These are phyloP conservation scores for Trichosporon asahii DNA, from an alignment of 1,284 basidiomycete genomes.

Conservation along the genomic window DNA sequence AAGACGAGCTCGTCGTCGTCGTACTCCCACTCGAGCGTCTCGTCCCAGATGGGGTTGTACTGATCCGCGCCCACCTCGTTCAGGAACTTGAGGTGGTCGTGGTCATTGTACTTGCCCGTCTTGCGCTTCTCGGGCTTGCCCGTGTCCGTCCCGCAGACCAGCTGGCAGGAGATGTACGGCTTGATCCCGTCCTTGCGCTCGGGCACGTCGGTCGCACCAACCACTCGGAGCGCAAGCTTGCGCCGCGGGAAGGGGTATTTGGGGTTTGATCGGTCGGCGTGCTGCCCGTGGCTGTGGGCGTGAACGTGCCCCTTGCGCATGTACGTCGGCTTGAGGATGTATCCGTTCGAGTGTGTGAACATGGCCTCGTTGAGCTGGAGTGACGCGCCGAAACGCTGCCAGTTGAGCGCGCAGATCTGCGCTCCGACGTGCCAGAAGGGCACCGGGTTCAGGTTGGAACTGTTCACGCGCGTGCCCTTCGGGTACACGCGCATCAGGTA, in stretches of 20 bases:
- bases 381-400: conserved; percentile 82
- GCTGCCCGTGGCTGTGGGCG: neutral
- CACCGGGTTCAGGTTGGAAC: conserved; percentile 85
- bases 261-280: neutral
- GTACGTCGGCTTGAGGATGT: conserved; percentile 75
- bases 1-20: conserved; percentile 45
- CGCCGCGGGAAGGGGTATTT: neutral
- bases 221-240: conserved; percentile 18
- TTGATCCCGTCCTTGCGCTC: conserved; percentile 5
- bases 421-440: conserved; percentile 86
- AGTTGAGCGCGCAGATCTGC: conserved; percentile 93
- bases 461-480: conserved; percentile 72
- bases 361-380: conserved; percentile 81
- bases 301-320: conserved; percentile 18
- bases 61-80: neutral
- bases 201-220: conserved; percentile 20
- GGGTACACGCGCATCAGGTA: conserved; percentile 90
- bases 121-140: conserved; percentile 24
- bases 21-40: conserved; percentile 69
- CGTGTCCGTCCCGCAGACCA: conserved; percentile 20
- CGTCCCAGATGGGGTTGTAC: conserved; percentile 70
- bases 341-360: conserved; percentile 81
- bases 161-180: conserved; percentile 24
- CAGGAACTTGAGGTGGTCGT: conserved; percentile 11
- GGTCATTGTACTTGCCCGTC: conserved; percentile 16